Evolutionary conservation across 495 filamentous ascomycete genomes (phyloP), one percentile per base, ranked within the genome.

Genomic region (Elasticomyces elasticus): DNA sequence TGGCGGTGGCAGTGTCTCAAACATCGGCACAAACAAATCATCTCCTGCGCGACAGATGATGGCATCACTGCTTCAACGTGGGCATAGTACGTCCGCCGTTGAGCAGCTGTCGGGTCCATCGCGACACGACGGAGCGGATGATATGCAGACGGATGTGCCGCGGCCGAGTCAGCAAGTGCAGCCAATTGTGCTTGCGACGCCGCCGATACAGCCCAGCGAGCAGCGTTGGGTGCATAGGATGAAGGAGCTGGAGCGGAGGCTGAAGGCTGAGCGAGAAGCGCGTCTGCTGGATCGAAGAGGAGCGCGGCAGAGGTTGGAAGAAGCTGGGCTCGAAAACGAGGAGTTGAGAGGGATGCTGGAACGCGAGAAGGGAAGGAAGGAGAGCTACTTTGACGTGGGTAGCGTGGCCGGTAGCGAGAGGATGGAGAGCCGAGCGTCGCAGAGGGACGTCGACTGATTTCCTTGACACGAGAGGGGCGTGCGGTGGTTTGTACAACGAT

Each of bases 241-340:
- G 17, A 78, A 84, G 48, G 89, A 96, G 59, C 67, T 97, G 38
- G 94, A 98, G 74, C 79, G 82, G 63, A 79, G 90, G 59, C 74
- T 98, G 25, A 95, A 95, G 62, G 81, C 83, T 19, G 92, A 98
- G 67, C 72, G 92, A 10, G 92, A 96, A 66, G 90, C 80, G n/a
- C 73, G 94, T 33, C 64, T 90, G 24, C 67, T 92, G 41, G 92
- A 98, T 71, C 80, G 91, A 20, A 82, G 73, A 25, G 87, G 86
- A 35, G 92, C 92, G 31, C 74, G 85, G 54, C 84, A 87, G 74
- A 74, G 92, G 59, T 75, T 98, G 23, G 86, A 90, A 60, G 87
- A 95, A 64, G 86, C 84, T 26, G 79, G 83, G 66, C 75, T 76
- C 12, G 86, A 92, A 70, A 91, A 89, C 63, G 76, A 81, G 60